These are phyloP conservation scores for Hymenoscyphus linearis DNA, from an alignment of 2,329 filamentous ascomycete genomes.

Conservation along the genomic window DNA sequence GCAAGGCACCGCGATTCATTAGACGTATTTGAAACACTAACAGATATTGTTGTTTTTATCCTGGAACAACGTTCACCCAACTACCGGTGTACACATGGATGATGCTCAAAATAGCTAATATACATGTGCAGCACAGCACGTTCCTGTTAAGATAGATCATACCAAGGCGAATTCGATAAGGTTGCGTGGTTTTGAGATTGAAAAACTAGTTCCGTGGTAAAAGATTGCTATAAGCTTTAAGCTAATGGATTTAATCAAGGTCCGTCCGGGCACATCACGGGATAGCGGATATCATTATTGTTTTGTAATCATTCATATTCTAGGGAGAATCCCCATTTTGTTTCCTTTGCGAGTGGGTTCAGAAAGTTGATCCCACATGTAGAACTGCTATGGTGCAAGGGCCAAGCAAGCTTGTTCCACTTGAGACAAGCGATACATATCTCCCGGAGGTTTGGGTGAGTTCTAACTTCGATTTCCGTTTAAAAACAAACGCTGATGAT, in stretches of 20 bases:
- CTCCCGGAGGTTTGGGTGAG: slow-evolving; percentile 4
- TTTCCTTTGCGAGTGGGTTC: neutral
- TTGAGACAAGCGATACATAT: neutral
- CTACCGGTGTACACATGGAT: too few relatives aligned
- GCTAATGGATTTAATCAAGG: neutral
- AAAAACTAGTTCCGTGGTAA: too few relatives aligned
- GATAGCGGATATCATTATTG: neutral
- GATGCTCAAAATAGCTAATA: too few relatives aligned
- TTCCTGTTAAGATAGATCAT: too few relatives aligned
- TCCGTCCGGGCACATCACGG: neutral
- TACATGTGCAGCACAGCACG: too few relatives aligned
- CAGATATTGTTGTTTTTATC: too few relatives aligned
- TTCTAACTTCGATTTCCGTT: neutral
- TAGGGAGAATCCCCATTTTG: neutral
- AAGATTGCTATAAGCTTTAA: neutral
- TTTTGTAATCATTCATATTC: neutral
- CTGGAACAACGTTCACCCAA: too few relatives aligned
- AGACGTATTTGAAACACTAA: too few relatives aligned
- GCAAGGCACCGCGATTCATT: too few relatives aligned
- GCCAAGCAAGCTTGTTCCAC: slow-evolving; percentile 1
- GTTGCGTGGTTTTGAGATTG: too few relatives aligned
- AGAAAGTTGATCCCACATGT: neutral
- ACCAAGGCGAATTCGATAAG: too few relatives aligned
- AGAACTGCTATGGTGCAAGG: neutral
- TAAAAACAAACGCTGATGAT: neutral